Evolutionary conservation across 768 basidiomycete genomes (phyloP).

Genomic region (Tulasnella sp.): DNA sequence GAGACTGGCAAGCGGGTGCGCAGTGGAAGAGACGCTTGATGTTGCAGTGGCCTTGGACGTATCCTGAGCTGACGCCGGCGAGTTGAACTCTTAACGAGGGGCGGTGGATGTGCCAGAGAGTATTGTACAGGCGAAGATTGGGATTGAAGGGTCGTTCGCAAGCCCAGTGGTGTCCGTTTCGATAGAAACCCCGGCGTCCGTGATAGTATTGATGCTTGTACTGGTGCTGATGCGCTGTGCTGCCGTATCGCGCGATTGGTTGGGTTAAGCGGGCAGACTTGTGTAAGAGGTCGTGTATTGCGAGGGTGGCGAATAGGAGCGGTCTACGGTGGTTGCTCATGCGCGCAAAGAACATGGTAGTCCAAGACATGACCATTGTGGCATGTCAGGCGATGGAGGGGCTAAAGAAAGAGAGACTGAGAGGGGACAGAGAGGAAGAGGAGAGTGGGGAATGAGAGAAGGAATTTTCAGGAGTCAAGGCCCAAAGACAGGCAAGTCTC

Average conservation of each 20-base stretch:
- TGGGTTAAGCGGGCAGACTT: neutral
- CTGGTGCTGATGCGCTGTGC: neutral
- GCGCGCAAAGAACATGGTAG: neutral
- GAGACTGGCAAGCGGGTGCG: conserved; percentile 38
- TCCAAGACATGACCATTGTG: neutral
- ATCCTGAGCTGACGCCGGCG: neutral
- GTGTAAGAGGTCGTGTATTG: neutral
- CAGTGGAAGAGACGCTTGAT: neutral
- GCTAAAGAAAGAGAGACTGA: neutral
- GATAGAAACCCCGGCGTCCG: neutral
- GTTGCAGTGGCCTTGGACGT: neutral
- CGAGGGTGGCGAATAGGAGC: conserved; percentile 1
- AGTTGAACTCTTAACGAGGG: neutral
- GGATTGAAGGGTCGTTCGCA: neutral
- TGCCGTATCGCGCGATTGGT: neutral
- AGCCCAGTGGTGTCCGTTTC: neutral
- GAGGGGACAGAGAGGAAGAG: neutral
- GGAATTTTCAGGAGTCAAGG: conserved; percentile 16
- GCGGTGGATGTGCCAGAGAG: neutral
- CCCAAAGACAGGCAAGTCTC: neutral
- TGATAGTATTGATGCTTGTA: neutral
- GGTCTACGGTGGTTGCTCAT: neutral
- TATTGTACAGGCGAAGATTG: neutral
- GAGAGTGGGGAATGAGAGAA: conserved; percentile 10
- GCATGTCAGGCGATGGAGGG: conserved; percentile 2